A percentile compares a stretch with the other conserved stretches of the same genome.
Conservation (phyloP, 23 red algal species). For the Gracilaria caudata region DNA sequence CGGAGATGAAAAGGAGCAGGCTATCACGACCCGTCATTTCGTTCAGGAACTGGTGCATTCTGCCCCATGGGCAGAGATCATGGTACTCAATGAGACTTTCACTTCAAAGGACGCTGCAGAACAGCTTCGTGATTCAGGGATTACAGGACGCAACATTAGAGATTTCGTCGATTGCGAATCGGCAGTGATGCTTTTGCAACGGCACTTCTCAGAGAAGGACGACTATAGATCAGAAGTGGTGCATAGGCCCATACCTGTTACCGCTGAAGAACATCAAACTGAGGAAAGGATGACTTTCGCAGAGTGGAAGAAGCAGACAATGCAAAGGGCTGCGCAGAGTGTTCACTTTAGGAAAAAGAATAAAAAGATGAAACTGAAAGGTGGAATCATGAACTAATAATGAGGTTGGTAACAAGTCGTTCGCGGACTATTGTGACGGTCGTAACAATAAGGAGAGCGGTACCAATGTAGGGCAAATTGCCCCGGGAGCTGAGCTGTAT, state of each 20-base stretch:
- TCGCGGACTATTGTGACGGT: too few species aligned
- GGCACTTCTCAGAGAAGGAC: constrained; percentile 38
- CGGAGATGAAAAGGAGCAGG: constrained; percentile 49
- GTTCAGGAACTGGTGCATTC: constrained; percentile 24
- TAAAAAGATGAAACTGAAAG: neutral
- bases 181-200: constrained; percentile 50
- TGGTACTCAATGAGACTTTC: constrained; percentile 47
- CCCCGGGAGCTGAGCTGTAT: too few species aligned
- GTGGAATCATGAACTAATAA: neutral
- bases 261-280: neutral
- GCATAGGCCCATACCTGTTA: neutral
- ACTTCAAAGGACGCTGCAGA: constrained; percentile 43
- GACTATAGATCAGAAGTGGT: constrained; percentile 14
- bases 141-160: neutral
- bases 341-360: neutral
- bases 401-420: too few species aligned
- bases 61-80: constrained; percentile 58
- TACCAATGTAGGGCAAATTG: too few species aligned
- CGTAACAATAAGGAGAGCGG: too few species aligned
- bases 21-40: constrained; percentile 38
- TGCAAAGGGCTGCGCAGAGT: constrained; percentile 41
- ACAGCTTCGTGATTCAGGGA: constrained; percentile 25
- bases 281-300: constrained; percentile 36
- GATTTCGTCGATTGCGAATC: constrained; percentile 40
- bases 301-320: constrained; percentile 55